Base-by-base conservation (phyloP, 2,329 filamentous ascomycete genomes). In the Arthroderma sp. region DNA sequence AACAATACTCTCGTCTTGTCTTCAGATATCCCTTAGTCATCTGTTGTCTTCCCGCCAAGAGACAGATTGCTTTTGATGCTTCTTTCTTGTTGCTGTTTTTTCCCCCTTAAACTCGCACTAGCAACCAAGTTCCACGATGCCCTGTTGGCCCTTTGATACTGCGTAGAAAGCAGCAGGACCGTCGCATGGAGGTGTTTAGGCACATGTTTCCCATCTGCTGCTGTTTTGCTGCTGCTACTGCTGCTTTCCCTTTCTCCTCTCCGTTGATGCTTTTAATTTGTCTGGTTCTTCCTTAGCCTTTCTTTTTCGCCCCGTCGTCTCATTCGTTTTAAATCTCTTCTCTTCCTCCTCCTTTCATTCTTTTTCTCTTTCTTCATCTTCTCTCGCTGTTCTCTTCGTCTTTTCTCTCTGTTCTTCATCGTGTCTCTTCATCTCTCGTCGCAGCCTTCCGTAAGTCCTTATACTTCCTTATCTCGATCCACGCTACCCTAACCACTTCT, bases 401-500 rank as follows among this genome's bases (percentile, higher is more conserved):
- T 46, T 38, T 45, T 48, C 44, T 46, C 45, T 43, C 53, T 42
- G 41, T 50, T 54, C 46, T 45, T 49, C 44, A 49, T 53, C 48
- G 53, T 54, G 50, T 49, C 54, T 50, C 54, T 46, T 49, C 52
- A 53, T 46, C 48, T 50, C 42, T 48, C 43, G 15, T 22, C 15
- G 15, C 15, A 22, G 15, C 15, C 15, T 22, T 22, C 15, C 15
- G 15, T 22, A 22, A 22, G 15, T 22, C 15, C 15, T 22, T 46
- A 44, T 47, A 53, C 50, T 58, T 55, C 50, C 47, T 47, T 51
- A 49, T 50, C 52, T 49, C 49, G 44, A 50, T 50, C 43, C 37
- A 39, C 40, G 40, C 40, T 29, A 42, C 40, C 28, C 52, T 53
- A 42, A 50, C 46, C 29, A 33, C 37, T 38, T 43, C 34, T 27